Percentiles rank a stretch among this genome's conserved stretches.
Evolutionary conservation across 2,329 filamentous ascomycete genomes (phyloP).

Genomic region (Colletotrichum somersetense): DNA sequence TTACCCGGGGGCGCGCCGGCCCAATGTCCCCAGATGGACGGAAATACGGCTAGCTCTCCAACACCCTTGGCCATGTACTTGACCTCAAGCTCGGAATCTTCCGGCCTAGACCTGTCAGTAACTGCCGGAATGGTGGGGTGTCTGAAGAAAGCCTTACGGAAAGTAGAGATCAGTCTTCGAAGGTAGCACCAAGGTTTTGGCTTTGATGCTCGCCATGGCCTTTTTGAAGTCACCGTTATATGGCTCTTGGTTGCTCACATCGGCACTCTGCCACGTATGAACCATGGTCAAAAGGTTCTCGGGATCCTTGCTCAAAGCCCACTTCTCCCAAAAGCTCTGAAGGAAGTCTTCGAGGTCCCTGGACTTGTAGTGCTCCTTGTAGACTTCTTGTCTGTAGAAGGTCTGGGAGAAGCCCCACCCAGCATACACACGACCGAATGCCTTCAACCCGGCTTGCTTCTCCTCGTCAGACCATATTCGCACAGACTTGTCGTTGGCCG

Average conservation of each 20-base stretch:
- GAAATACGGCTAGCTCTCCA: slow-evolving; percentile 53
- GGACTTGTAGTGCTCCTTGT: slow-evolving; percentile 57
- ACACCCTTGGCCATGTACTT: slow-evolving; percentile 53
- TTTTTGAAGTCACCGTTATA: slow-evolving; percentile 76
- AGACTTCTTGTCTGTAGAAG: slow-evolving; percentile 80
- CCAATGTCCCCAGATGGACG: slow-evolving; percentile 60
- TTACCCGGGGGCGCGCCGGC: slow-evolving; percentile 79
- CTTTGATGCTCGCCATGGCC: slow-evolving; percentile 77
- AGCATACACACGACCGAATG: slow-evolving; percentile 80
- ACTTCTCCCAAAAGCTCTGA: slow-evolving; percentile 80
- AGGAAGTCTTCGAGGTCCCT: slow-evolving; percentile 78
- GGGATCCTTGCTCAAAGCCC: slow-evolving; percentile 80
- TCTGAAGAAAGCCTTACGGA: slow-evolving; percentile 53
- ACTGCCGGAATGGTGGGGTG: neutral
- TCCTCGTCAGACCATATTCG: slow-evolving; percentile 57
- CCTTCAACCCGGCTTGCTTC: slow-evolving; percentile 67
- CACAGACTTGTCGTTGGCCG: slow-evolving; percentile 35
- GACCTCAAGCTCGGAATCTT: slow-evolving; percentile 83
- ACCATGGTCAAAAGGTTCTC: slow-evolving; percentile 82
- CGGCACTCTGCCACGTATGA: slow-evolving; percentile 82
- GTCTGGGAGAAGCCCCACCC: slow-evolving; percentile 86
- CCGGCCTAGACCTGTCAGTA: slow-evolving; percentile 57
- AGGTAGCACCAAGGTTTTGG: slow-evolving; percentile 78
- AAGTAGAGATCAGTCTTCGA: slow-evolving; percentile 84
- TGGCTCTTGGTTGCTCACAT: slow-evolving; percentile 76